Evolutionary conservation across 805 yeast genomes (phyloP), one percentile per base, ranked within the genome.

Genomic region (Wickerhamiella bombiphila): DNA sequence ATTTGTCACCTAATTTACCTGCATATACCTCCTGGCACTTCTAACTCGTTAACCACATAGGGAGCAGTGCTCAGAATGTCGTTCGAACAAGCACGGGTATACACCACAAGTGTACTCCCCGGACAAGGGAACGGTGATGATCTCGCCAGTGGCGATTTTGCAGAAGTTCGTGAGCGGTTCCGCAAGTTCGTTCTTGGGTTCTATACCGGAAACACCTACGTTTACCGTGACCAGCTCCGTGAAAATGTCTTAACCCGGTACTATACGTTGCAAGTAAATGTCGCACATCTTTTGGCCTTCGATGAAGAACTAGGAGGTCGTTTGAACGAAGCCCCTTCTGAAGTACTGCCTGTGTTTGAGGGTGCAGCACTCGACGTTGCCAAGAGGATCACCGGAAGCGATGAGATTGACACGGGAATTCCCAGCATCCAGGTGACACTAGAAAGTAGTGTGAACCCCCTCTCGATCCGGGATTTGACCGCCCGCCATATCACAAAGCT

Each of bases 401-500:
- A 29, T 8, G 32, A 47, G 13, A 74, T 70, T 25, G 76, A 68
- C 34, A 62, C 64, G 9, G 20, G 40, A 11, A 74, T 88, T 52
- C 96, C 96, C 8, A 68, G 65, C 15, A 85, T 93, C 54, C 97
- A 91, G 61, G 61, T 88, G 49, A 73, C 83, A 36, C 61, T 88
- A 38, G 69, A 68, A 44, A 77, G 93, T 9, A 74, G 75, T 38
- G 78, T 93, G 13, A 72, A 74, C 41, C 72, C 74, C 41, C 67
- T 77, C 3, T 67, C 88, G 1, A 73, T 91, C 41, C 71, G 98
- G 55, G 75, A 82, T 40, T 65, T 91, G 41, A 88, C 80, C 55
- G 77, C 95, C 2, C 81, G 78, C 34, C 82, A 82, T 55, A 85
- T 91, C 43, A 74, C 95, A 19, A 81, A 83, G 56, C 78, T 91